phyloP scores from a whole-genome alignment of 305 asterid species.

The Rubia occidens region DNA sequence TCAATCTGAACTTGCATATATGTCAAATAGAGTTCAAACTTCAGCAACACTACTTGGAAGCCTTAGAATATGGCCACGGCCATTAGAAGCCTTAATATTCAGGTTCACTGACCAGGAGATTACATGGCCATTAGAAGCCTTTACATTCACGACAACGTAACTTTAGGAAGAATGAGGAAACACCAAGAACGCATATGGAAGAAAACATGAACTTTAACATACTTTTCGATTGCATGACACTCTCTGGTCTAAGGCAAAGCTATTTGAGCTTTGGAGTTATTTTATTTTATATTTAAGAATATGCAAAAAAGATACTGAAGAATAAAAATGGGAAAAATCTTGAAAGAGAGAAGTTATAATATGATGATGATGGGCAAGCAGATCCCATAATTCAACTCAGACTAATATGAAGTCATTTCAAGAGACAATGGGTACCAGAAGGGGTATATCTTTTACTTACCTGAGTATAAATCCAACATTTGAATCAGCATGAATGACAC shows the following conservation, averaged over 20 bases:
- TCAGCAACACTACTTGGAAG: too few relatives aligned
- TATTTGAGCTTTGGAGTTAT: neutral
- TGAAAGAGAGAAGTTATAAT: neutral
- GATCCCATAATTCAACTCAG: neutral
- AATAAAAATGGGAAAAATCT: neutral
- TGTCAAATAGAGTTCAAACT: too few relatives aligned
- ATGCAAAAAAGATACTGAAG: neutral
- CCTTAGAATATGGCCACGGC: too few relatives aligned
- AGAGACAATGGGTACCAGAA: neutral
- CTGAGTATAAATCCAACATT: slow-evolving; percentile 79
- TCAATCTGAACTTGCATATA: too few relatives aligned
- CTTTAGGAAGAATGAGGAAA: neutral
- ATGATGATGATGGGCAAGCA: neutral
- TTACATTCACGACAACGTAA: too few relatives aligned
- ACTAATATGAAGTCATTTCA: neutral
- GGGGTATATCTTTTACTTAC: slow-evolving; percentile 22
- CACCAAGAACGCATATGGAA: neutral
- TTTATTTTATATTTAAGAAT: neutral
- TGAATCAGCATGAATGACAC: slow-evolving; percentile 82
- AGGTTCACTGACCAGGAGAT: too few relatives aligned
- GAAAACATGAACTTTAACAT: neutral
- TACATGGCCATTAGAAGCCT: too few relatives aligned
- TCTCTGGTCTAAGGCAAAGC: neutral
- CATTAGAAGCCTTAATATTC: too few relatives aligned
- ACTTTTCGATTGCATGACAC: neutral